These are phyloP conservation scores for Candida tibetensis DNA, from an alignment of 805 yeast genomes.

Conservation along the genomic window DNA sequence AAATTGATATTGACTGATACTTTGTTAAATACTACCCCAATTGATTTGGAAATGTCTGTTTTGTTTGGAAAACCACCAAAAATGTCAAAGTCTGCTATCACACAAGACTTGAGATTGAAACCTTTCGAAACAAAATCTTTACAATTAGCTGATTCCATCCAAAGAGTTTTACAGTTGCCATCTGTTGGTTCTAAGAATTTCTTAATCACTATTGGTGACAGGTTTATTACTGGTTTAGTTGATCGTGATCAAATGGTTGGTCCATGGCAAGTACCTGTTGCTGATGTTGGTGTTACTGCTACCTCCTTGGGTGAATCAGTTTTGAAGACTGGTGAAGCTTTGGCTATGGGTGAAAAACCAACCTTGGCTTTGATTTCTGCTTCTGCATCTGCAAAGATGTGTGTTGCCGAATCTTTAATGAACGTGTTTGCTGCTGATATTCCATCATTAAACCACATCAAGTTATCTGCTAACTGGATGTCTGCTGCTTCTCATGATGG, in stretches of 20 bases:
- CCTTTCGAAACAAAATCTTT: constrained; percentile 35
- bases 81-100: constrained; percentile 72
- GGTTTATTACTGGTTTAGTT: constrained; percentile 94
- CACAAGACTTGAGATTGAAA: constrained; percentile 55
- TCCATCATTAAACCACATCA: constrained; percentile 66
- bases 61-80: constrained; percentile 97
- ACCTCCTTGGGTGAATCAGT: constrained; percentile 78
- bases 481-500: constrained; percentile 93
- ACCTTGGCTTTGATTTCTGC: constrained; percentile 83
- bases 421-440: constrained; percentile 90
- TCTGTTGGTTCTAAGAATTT: constrained; percentile 94
- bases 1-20: constrained; percentile 79
- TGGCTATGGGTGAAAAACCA: constrained; percentile 98
- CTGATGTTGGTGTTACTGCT: constrained; percentile 95
- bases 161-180: constrained; percentile 83
- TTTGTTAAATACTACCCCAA: constrained; percentile 76
- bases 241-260: constrained; percentile 99
- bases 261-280: constrained; percentile 99
- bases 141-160: constrained; percentile 60
- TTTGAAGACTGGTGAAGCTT: constrained; percentile 86
- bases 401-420: constrained; percentile 90
- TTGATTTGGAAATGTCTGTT: constrained; percentile 92
- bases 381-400: constrained; percentile 88
- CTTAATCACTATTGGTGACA: constrained; percentile 96
- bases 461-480: constrained; percentile 99